Percentiles rank a stretch among this genome's conserved stretches.
Conservation (phyloP, 78 protist species). For the Blattamonas nauphoetae region DNA sequence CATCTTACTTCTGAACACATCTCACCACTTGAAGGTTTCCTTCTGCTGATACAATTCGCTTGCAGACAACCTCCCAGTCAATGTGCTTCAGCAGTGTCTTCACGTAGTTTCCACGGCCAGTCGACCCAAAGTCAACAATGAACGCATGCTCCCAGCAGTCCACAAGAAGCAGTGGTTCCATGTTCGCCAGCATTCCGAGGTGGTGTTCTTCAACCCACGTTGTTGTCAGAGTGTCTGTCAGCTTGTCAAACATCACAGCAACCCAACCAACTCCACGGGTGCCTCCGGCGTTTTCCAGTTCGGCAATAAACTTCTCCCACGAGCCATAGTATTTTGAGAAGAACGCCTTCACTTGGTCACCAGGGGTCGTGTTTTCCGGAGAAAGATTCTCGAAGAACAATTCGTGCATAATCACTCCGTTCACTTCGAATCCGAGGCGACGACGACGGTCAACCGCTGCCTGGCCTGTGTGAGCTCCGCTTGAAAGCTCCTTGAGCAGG, state of each 20-base stretch:
- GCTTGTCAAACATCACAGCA: not conserved
- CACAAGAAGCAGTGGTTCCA: not conserved
- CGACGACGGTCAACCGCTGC: too few species aligned
- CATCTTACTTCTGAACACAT: too few species aligned
- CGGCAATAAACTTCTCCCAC: not conserved
- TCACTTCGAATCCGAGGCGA: constrained; percentile 15
- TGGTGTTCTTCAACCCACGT: constrained; percentile 7
- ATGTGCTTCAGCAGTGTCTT: not conserved
- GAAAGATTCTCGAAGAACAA: constrained; percentile 10
- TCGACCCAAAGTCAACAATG: constrained; percentile 11
- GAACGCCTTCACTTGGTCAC: not conserved
- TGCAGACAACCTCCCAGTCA: constrained; percentile 21
- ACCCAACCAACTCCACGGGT: constrained; percentile 36
- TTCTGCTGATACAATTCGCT: too few species aligned
- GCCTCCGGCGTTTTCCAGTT: not conserved
- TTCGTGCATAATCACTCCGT: constrained; percentile 25
- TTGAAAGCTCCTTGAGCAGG: not conserved
- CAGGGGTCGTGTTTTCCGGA: not conserved
- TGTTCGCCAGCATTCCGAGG: not conserved
- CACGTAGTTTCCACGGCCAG: constrained; percentile 1
- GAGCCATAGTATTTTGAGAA: constrained; percentile 13
- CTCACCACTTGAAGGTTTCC: too few species aligned
- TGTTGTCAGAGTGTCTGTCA: not conserved
- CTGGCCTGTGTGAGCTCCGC: not conserved
- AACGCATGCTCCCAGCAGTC: constrained; percentile 37